Evolutionary conservation across 1,284 basidiomycete genomes (phyloP), one percentile per base, ranked within the genome.

Genomic region (Pyrrhoderma noxium): DNA sequence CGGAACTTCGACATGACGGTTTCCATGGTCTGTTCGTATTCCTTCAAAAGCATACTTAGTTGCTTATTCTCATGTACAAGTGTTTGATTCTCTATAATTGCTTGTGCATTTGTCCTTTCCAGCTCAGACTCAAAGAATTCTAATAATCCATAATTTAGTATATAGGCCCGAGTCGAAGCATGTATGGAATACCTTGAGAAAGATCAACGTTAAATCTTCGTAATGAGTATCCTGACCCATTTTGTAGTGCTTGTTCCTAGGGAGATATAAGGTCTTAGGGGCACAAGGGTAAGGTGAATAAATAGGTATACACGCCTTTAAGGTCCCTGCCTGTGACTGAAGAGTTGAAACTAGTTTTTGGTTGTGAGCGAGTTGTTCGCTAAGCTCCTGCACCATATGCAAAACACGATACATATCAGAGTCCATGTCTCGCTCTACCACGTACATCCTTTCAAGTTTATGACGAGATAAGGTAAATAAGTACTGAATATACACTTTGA

Each of bases 1-100:
- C 94, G 79, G 66, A 98, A 98, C 70, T 97, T 97, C 53, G 81
- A 72, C 95, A 99, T 98, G 64, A 99, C 89, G 34, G 85, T 93
- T 63, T 98, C 94, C 69, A 99, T 79, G 1, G 94, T 97, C 56
- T 78, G 76, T 66, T 99, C 95, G 65, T 96, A 95, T 67, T 99
- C 96, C 61, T 93, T 93, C 52, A 99, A 71, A 22, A 99, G 73
- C 22, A 80, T 65, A 54, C 86, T 87, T 25, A 98, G 77, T 65
- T 97, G 93, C 66, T 90, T 93, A 72, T 98, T 97, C 68, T 99
- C 95, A 58, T 97, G 86, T 46, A 89, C 73, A 1, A 99, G 72
- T 0, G 82, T 78, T 63, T 96, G 93, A 65, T 98, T 98, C 70
- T 99, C 96, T 54, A 94, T 84, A 47, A 96, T 82, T 36, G 93